Evolutionary conservation across 169 alveolate genomes (phyloP).

Genomic region (Plasmodium berghei): DNA sequence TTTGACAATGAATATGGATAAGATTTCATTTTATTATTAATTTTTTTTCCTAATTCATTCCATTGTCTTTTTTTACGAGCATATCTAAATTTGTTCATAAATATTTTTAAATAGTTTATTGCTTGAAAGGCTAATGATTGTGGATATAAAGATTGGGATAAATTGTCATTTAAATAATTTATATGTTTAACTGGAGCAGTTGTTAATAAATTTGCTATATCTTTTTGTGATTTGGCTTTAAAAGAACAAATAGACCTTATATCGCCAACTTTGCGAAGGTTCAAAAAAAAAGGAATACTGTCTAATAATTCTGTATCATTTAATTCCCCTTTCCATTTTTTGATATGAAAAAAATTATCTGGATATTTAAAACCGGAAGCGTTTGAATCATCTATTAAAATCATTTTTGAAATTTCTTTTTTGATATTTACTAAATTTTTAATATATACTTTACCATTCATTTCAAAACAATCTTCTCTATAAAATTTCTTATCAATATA

Average conservation of each 20-base stretch:
- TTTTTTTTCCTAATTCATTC: conserved; percentile 66
- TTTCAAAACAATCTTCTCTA: conserved; percentile 78
- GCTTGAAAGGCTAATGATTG: conserved; percentile 64
- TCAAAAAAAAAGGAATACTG: conserved; percentile 84
- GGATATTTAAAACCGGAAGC: conserved; percentile 78
- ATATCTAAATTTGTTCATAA: conserved; percentile 52
- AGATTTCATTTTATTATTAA: conserved; percentile 44
- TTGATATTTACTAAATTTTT: conserved; percentile 77
- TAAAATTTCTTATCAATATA: conserved; percentile 79
- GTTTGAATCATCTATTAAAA: conserved; percentile 76
- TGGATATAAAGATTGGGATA: not conserved
- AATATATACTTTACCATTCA: conserved; percentile 55
- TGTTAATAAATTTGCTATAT: conserved; percentile 12
- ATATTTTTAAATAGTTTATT: conserved; percentile 45
- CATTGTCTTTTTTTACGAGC: conserved; percentile 64
- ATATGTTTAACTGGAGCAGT: conserved; percentile 21
- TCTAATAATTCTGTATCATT: conserved; percentile 84
- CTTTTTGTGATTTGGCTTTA: conserved; percentile 68
- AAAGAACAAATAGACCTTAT: conserved; percentile 78
- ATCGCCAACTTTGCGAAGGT: conserved; percentile 79
- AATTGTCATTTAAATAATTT: conserved; percentile 19
- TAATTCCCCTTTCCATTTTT: conserved; percentile 85
- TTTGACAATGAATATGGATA: conserved; percentile 51
- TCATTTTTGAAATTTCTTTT: conserved; percentile 79
- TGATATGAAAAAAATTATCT: conserved; percentile 81